Percentiles rank a stretch among this genome's conserved stretches.
These are phyloP conservation scores for Plantago rigida DNA, from an alignment of 305 asterid genomes.

Conservation along the genomic window DNA sequence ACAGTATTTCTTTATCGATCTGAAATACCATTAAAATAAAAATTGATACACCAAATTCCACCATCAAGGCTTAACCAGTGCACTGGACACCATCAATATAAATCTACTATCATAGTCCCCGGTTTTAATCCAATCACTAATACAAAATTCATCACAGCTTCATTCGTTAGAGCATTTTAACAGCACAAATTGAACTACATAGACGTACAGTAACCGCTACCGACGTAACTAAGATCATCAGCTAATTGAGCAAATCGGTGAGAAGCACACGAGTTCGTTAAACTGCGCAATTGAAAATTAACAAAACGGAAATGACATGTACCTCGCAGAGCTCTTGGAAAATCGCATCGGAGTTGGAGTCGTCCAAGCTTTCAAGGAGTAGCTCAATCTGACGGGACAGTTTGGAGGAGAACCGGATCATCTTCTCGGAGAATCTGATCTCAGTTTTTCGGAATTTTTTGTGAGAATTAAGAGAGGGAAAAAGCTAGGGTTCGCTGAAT, in stretches of 20 bases:
- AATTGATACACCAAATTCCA: neutral
- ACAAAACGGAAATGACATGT: neutral
- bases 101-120: too few relatives aligned
- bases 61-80: too few relatives aligned
- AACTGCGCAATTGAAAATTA: neutral
- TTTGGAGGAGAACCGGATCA: slow-evolving; percentile 60
- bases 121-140: too few relatives aligned
- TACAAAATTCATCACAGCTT: too few relatives aligned
- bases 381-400: slow-evolving; percentile 58
- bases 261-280: neutral
- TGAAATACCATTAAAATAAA: neutral
- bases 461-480: slow-evolving; percentile 12
- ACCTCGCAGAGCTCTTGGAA: slow-evolving; percentile 69
- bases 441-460: neutral
- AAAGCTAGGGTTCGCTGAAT: slow-evolving; percentile 34
- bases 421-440: slow-evolving; percentile 24
- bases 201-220: neutral
- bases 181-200: too few relatives aligned
- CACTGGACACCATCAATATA: too few relatives aligned
- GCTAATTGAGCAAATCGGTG: neutral
- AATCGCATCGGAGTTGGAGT: slow-evolving; percentile 66
- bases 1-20: neutral
- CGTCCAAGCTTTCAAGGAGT: slow-evolving; percentile 60
- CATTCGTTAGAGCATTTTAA: too few relatives aligned
- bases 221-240: neutral